A percentile compares a stretch with the other conserved stretches of the same genome.
Evolutionary conservation across 176 grass and related monocot genomes (phyloP).

Genomic region (Guadua angustifolia): DNA sequence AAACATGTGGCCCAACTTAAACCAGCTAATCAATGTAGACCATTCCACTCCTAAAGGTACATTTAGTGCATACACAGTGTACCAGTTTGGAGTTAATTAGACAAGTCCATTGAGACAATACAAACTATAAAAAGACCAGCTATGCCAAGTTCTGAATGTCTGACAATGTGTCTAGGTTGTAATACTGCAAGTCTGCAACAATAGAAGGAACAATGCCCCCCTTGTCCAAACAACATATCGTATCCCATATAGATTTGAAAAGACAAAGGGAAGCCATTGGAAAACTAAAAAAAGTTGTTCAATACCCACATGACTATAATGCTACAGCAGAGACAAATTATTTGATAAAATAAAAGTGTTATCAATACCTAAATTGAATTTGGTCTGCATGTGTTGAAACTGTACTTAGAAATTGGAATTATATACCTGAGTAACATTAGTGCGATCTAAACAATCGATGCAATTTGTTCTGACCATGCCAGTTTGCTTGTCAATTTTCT

Average conservation of each 20-base stretch:
- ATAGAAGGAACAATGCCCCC: neutral
- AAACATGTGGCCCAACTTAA: slow-evolving; percentile 12
- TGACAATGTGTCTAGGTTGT: neutral
- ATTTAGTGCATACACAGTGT: slow-evolving; percentile 3
- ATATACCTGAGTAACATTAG: slow-evolving; percentile 95
- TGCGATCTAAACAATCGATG: slow-evolving; percentile 96
- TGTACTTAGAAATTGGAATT: slow-evolving; percentile 21
- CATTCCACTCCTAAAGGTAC: neutral
- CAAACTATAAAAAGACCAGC: neutral
- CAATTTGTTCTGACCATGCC: slow-evolving; percentile 91
- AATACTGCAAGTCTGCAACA: neutral
- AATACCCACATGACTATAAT: neutral
- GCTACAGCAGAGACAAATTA: slow-evolving; percentile 18
- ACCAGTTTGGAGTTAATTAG: slow-evolving; percentile 29
- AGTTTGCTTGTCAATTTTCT: slow-evolving; percentile 75
- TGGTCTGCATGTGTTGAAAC: slow-evolving; percentile 25
- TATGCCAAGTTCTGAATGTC: neutral
- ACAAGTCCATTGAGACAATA: neutral
- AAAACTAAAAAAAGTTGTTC: neutral
- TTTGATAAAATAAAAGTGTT: neutral
- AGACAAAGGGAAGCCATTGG: neutral
- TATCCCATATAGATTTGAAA: neutral
- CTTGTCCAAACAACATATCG: slow-evolving; percentile 9
- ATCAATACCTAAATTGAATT: slow-evolving; percentile 22
- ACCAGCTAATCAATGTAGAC: slow-evolving; percentile 10